phyloP scores from a whole-genome alignment of 2,329 filamentous ascomycete species.

The Coniochaeta pulveracea region DNA sequence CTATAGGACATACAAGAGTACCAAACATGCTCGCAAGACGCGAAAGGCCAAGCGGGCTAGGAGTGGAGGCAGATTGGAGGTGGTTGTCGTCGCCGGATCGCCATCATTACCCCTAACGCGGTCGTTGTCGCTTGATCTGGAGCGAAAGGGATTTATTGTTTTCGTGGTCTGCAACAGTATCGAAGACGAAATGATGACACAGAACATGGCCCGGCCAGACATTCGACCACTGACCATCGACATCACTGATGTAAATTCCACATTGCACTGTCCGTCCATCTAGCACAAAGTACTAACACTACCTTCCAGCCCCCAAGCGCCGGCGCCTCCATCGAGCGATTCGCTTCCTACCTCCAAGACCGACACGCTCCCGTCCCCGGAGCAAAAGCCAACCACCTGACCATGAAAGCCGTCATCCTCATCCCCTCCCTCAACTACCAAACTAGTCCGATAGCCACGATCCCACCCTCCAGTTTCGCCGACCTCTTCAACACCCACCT shows the following conservation, averaged over 20 bases:
- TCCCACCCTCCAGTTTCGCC: constrained; percentile 73
- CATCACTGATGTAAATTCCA: constrained; percentile 57
- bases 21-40: constrained; percentile 49
- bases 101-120: constrained; percentile 74
- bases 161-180: constrained; percentile 79
- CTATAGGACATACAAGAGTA: constrained; percentile 38
- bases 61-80: constrained; percentile 80
- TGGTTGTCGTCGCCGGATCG: constrained; percentile 80
- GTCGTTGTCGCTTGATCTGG: constrained; percentile 74
- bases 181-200: constrained; percentile 73
- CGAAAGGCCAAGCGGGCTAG: constrained; percentile 67
- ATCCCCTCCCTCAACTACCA: constrained; percentile 75
- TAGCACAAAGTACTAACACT: constrained; percentile 6
- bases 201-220: constrained; percentile 66
- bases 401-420: constrained; percentile 69
- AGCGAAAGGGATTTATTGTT: constrained; percentile 84
- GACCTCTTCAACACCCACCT: constrained; percentile 89
- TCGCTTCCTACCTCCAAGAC: constrained; percentile 58
- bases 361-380: constrained; percentile 68
- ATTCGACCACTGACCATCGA: constrained; percentile 76
- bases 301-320: constrained; percentile 50
- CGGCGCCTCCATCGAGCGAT: constrained; percentile 58
- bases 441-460: constrained; percentile 72
- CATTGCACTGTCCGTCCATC: background rate
- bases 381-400: constrained; percentile 63